Percentiles rank a stretch among this genome's conserved stretches.
These are phyloP conservation scores for Pelargonium citronellum DNA, from an alignment of 441 rosid genomes.

Conservation along the genomic window DNA sequence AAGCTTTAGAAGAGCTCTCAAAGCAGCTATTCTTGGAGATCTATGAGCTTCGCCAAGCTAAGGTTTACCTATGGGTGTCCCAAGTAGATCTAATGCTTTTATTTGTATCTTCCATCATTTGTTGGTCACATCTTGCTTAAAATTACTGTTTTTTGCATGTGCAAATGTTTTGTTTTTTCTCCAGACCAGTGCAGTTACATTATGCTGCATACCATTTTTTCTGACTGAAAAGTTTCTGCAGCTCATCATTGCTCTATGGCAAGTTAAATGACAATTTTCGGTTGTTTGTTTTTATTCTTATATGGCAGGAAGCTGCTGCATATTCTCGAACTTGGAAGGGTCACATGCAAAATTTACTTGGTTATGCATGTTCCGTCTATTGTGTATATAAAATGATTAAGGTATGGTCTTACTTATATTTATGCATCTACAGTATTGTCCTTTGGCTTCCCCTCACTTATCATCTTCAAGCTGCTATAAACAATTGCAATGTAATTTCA, in stretches of 20 bases:
- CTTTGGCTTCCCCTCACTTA: neutral
- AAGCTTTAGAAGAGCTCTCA: constrained; percentile 86
- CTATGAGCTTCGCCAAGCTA: constrained; percentile 95
- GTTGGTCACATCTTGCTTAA: neutral
- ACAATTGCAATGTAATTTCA: neutral
- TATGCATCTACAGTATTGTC: too few relatives aligned
- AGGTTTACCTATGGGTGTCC: constrained; percentile 40
- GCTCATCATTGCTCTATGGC: neutral
- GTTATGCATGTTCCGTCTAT: constrained; percentile 88
- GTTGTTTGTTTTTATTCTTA: constrained; percentile 15
- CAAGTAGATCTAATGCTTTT: neutral
- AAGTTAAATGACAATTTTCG: neutral
- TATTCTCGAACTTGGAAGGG: constrained; percentile 98
- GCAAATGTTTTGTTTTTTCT: neutral
- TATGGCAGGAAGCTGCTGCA: constrained; percentile 90
- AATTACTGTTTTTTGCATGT: neutral
- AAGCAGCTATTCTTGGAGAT: constrained; percentile 98
- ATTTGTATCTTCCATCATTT: neutral
- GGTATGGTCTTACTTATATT: constrained; percentile 35
- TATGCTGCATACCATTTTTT: neutral
- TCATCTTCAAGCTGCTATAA: neutral
- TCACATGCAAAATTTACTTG: constrained; percentile 95
- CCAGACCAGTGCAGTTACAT: neutral
- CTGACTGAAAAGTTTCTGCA: neutral
- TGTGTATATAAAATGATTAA: constrained; percentile 98